These are phyloP conservation scores for Brassica napus DNA, from an alignment of 345 rosid species.

Conservation along the genomic window DNA sequence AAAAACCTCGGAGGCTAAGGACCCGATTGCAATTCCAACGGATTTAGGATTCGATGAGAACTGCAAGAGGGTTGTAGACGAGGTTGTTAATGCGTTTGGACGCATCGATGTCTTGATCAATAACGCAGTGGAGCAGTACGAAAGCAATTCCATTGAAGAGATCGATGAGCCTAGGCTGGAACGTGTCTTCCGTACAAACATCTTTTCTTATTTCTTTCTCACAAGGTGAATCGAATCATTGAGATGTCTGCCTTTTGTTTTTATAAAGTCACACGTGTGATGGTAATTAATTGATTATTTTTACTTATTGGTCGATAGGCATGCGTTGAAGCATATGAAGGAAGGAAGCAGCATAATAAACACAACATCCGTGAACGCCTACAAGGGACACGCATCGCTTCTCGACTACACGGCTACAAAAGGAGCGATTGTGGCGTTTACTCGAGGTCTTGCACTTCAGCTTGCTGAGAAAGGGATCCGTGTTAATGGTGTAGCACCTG, in stretches of 20 bases:
- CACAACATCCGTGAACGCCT: constrained; percentile 67
- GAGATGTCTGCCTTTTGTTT: not conserved
- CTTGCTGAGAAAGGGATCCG: constrained; percentile 58
- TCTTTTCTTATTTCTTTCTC: constrained; percentile 66
- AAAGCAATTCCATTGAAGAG: constrained; percentile 52
- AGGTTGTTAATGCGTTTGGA: constrained; percentile 38
- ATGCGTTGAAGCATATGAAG: constrained; percentile 73
- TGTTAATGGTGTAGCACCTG: constrained; percentile 77
- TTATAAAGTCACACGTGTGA: not conserved
- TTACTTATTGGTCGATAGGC: constrained; percentile 36
- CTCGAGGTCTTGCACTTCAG: constrained; percentile 72
- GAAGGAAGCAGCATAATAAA: constrained; percentile 76
- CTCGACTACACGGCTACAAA: constrained; percentile 75
- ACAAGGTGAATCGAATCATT: constrained; percentile 42
- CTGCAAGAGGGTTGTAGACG: not conserved
- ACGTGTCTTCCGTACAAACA: constrained; percentile 72
- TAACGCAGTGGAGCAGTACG: constrained; percentile 69
- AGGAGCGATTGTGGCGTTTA: constrained; percentile 80
- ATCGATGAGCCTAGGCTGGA: constrained; percentile 71
- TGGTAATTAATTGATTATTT: not conserved
- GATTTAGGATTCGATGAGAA: not conserved
- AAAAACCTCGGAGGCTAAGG: constrained; percentile 52
- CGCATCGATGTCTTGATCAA: constrained; percentile 67
- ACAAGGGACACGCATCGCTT: constrained; percentile 55
- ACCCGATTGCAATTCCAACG: constrained; percentile 44